A percentile compares a stretch with the other conserved stretches of the same genome.
phyloP scores from a whole-genome alignment of 1,284 basidiomycete species.

The Pseudomicrostroma phylloplanum region DNA sequence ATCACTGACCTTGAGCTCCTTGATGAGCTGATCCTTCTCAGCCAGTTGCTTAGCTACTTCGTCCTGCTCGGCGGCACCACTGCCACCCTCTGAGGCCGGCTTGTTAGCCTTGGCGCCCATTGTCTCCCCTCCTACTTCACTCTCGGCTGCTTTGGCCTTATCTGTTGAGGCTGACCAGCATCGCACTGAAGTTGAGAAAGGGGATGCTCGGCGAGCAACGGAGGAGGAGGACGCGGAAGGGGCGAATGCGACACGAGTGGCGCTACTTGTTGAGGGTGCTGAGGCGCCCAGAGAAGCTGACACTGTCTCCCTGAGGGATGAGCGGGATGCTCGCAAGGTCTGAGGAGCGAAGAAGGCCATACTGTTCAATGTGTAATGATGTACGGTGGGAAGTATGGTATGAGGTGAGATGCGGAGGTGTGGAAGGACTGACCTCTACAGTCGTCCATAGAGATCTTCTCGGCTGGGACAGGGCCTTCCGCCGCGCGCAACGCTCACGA shows the following conservation, averaged over 20 bases:
- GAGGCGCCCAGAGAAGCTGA: not conserved
- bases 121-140: constrained; percentile 28
- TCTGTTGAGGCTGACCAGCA: constrained; percentile 1
- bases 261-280: not conserved
- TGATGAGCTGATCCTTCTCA: constrained; percentile 49
- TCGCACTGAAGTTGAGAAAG: not conserved
- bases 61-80: constrained; percentile 11
- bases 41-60: constrained; percentile 36
- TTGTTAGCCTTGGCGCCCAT: constrained; percentile 28
- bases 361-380: not conserved
- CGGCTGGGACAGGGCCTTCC: not conserved
- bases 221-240: not conserved
- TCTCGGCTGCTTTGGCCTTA: constrained; percentile 27
- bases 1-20: constrained; percentile 32
- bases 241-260: not conserved
- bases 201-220: not conserved
- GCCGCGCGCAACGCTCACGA: too few species aligned
- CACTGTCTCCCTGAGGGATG: not conserved
- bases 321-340: not conserved
- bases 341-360: constrained; percentile 4
- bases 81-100: constrained; percentile 10
- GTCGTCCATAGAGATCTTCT: not conserved
- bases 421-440: not conserved
- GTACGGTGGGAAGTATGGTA: not conserved
- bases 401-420: not conserved